Conservation (phyloP, 2,329 filamentous ascomycete genomes). For the Aspergillus ruber region DNA sequence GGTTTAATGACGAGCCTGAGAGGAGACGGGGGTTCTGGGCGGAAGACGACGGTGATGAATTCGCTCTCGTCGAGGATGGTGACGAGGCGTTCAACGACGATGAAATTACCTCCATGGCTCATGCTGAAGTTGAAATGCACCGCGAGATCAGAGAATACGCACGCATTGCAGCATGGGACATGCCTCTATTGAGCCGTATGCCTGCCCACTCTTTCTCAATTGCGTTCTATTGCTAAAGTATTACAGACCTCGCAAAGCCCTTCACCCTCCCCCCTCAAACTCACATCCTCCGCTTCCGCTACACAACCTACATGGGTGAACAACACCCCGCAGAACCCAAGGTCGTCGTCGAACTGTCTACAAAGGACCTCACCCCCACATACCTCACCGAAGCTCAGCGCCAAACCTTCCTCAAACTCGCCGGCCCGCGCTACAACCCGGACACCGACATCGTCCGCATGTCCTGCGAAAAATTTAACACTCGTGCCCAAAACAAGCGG, state of each 20-base stretch:
- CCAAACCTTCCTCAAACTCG: slow-evolving; percentile 79
- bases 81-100: slow-evolving; percentile 61
- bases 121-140: slow-evolving; percentile 81
- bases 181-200: slow-evolving; percentile 84
- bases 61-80: slow-evolving; percentile 43
- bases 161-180: slow-evolving; percentile 85
- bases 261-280: slow-evolving; percentile 63
- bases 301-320: slow-evolving; percentile 95
- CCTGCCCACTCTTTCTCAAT: slow-evolving; percentile 9
- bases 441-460: slow-evolving; percentile 76
- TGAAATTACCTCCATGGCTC: slow-evolving; percentile 75
- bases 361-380: slow-evolving; percentile 57
- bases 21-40: slow-evolving; percentile 36
- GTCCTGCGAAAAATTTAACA: slow-evolving; percentile 80
- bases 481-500: slow-evolving; percentile 94
- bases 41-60: slow-evolving; percentile 40
- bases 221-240: slow-evolving; percentile 7
- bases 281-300: slow-evolving; percentile 82
- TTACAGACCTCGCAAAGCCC: slow-evolving; percentile 69
- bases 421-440: slow-evolving; percentile 81
- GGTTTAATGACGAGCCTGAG: slow-evolving; percentile 21
- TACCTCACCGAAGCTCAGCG: slow-evolving; percentile 61
- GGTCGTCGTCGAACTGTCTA: slow-evolving; percentile 85
- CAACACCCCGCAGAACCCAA: slow-evolving; percentile 85
- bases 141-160: slow-evolving; percentile 85